A percentile compares a stretch with the other conserved stretches of the same genome.
Evolutionary conservation across 768 basidiomycete genomes (phyloP).

Genomic region (Leccinellum rugosiceps): DNA sequence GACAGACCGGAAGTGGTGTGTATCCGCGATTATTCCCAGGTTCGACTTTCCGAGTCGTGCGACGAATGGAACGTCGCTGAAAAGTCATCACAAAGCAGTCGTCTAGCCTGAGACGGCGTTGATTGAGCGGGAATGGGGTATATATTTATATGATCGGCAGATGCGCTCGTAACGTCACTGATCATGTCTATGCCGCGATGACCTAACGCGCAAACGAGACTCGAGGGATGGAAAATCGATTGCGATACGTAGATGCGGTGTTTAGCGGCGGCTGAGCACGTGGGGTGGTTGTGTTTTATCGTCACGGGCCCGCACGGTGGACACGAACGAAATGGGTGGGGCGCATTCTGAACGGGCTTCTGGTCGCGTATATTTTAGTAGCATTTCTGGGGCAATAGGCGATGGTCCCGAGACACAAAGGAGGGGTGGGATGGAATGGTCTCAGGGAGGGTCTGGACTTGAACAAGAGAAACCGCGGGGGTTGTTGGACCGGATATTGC

Average conservation of each 20-base stretch:
- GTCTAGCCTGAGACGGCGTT: neutral
- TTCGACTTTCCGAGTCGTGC: neutral
- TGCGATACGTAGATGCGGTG: neutral
- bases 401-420: neutral
- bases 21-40: neutral
- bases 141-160: constrained; percentile 7
- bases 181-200: neutral
- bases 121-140: constrained; percentile 8
- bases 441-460: neutral
- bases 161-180: constrained; percentile 6
- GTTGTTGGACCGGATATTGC: neutral
- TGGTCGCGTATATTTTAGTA: neutral
- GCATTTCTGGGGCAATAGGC: neutral
- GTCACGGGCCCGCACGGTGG: neutral
- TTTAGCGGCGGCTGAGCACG: neutral
- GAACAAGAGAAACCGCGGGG: neutral
- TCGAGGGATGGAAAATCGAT: neutral
- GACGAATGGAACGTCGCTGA: neutral
- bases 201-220: neutral
- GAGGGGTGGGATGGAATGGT: neutral
- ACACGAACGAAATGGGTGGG: neutral
- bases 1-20: neutral
- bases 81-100: neutral
- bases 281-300: neutral
- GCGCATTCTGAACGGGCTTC: neutral